Conservation (phyloP, 129 eudicot species). For the Scalesia atractyloides region DNA sequence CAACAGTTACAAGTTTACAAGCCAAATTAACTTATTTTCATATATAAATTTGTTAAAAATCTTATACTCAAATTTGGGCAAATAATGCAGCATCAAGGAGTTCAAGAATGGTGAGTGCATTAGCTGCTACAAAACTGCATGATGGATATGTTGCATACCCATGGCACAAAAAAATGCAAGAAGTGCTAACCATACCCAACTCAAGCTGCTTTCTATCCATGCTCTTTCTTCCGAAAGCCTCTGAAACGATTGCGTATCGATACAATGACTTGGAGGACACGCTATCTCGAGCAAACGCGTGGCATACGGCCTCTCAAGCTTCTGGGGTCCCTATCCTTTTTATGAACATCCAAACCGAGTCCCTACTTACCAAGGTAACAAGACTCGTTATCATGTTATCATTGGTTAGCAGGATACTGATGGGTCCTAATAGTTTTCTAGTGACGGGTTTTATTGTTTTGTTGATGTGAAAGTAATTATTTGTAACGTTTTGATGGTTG, state of each 20-base stretch:
- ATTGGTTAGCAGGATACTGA: too few relatives aligned
- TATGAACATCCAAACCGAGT: constrained; percentile 91
- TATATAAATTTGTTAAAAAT: neutral
- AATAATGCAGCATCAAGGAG: constrained; percentile 60
- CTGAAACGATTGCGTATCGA: constrained; percentile 46
- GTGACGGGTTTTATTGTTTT: too few relatives aligned
- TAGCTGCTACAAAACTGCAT: constrained; percentile 66
- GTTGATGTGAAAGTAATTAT: too few relatives aligned
- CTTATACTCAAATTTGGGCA: neutral
- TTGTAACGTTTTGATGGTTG: constrained; percentile 12
- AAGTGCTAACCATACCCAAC: constrained; percentile 56
- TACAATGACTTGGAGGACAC: constrained; percentile 89
- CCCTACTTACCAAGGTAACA: constrained; percentile 92
- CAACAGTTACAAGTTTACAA: neutral
- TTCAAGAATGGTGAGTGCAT: constrained; percentile 71
- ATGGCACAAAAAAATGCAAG: constrained; percentile 85
- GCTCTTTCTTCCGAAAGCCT: constrained; percentile 78
- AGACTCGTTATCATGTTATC: neutral
- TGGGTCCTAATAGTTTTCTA: too few relatives aligned
- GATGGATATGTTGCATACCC: constrained; percentile 87
- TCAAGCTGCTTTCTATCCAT: constrained; percentile 90
- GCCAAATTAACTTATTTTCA: neutral
- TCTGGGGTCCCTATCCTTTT: constrained; percentile 82
- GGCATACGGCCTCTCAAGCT: constrained; percentile 83
- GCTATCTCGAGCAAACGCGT: constrained; percentile 83